Conservation (phyloP, 129 eudicot species). For the Daucus carota region DH1_v3.0 NC_030381.2:55945501-55946000, state of each 20-base stretch:
- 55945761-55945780: no score
- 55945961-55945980: slow-evolving; percentile 74
- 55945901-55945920: slow-evolving; percentile 91
- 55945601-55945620: slow-evolving; percentile 46
- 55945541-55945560: slow-evolving; percentile 31
- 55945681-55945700: slow-evolving; percentile 10
- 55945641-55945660: slow-evolving; percentile 46
- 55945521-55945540: slow-evolving; percentile 81
- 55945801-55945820: no score
- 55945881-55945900: slow-evolving; percentile 84
- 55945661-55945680: slow-evolving; percentile 35
- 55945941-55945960: slow-evolving; percentile 37
- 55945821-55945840: slow-evolving; percentile 32
- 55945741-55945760: no score
- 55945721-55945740: no score
- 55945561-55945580: background rate
- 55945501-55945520: slow-evolving; percentile 84
- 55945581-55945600: slow-evolving; percentile 13
- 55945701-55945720: background rate
- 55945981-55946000: slow-evolving; percentile 83
- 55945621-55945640: slow-evolving; percentile 27
- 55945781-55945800: no score
- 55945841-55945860: slow-evolving; percentile 78
- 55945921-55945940: slow-evolving; percentile 55
- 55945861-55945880: slow-evolving; percentile 84